Conservation (phyloP, 352 stramenopile species). For the Globisporangium viniferum region DNA sequence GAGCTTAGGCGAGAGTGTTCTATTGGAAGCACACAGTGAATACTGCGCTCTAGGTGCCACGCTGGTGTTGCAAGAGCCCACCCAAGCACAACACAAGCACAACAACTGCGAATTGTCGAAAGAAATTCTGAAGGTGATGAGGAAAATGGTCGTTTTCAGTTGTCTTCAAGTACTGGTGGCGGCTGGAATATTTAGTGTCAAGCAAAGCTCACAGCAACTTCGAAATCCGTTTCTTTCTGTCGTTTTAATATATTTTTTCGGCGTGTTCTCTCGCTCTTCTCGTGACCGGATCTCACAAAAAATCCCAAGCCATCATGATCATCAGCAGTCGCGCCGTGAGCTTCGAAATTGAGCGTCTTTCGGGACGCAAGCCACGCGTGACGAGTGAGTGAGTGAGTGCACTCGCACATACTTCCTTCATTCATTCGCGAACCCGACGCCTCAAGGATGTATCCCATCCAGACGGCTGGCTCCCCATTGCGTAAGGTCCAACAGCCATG, state of each 20-base stretch:
- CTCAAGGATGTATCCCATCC: neutral
- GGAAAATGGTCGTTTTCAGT: neutral
- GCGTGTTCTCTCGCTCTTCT: neutral
- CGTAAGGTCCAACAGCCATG: neutral
- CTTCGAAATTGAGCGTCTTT: neutral
- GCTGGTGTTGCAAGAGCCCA: neutral
- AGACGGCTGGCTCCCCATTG: neutral
- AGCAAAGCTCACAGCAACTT: neutral
- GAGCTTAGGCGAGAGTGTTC: neutral
- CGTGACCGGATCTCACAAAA: neutral
- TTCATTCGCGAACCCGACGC: slow-evolving; percentile 2
- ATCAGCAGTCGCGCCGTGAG: neutral
- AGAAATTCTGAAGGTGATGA: neutral
- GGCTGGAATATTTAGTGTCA: neutral
- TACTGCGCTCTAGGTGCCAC: neutral
- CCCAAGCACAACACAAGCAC: neutral
- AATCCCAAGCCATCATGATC: neutral
- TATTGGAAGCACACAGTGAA: neutral
- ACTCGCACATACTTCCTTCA: neutral
- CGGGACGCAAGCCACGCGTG: neutral
- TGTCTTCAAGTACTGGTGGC: neutral
- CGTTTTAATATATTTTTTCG: neutral
- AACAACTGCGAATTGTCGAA: neutral
- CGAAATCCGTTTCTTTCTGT: neutral
- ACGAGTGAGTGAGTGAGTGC: neutral